Evolutionary conservation across 1,284 basidiomycete genomes (phyloP), one percentile per base, ranked within the genome.

Genomic region (Mycena citricolor): DNA sequence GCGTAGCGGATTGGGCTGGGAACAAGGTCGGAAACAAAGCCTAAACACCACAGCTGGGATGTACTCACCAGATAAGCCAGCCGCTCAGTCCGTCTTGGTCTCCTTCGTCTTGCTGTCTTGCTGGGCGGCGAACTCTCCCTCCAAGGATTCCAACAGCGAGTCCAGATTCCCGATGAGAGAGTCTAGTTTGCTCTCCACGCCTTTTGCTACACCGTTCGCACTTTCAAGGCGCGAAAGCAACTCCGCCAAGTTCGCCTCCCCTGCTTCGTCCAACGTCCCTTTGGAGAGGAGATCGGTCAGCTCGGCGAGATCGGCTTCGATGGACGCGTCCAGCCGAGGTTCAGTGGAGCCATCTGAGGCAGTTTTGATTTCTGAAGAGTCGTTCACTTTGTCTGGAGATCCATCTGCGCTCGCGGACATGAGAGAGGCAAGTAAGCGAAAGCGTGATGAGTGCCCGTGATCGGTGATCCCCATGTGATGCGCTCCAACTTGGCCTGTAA

Each of bases 131-230:
- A 30, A 22, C 22, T 32, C 20, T 16, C 40, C 30, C 32, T 52
- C 76, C 19, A 84, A 58, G 8, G 60, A 60, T 12, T 61, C 61
- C n/a, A 86, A 56, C 14, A 86, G 60, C 8, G 53, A 54, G 57
- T 86, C 80, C 37, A 86, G 61, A 43, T 74, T 74, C 30, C 59
- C 69, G 39, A 86, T 62, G 24, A 86, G 64, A 22, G 60, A 67
- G 57, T 86, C 80, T 32, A 86, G 61, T 50, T 71, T 75, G 38
- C 59, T 58, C 56, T 86, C 84, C 33, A 86, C 69, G 4, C 70
- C 77, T 19, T 66, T 59, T 5, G 82, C 80, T 48, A 83, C 58
- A 12, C 68, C 71, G 42, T 81, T 68, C 11, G 80, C 81, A 11
- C 58, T 61, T 25, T 81, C 74, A 20, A 86, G 61, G 30, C 67